These are phyloP conservation scores for Hanseniaspora opuntiae DNA, from an alignment of 805 yeast genomes.

Conservation along the genomic window DNA sequence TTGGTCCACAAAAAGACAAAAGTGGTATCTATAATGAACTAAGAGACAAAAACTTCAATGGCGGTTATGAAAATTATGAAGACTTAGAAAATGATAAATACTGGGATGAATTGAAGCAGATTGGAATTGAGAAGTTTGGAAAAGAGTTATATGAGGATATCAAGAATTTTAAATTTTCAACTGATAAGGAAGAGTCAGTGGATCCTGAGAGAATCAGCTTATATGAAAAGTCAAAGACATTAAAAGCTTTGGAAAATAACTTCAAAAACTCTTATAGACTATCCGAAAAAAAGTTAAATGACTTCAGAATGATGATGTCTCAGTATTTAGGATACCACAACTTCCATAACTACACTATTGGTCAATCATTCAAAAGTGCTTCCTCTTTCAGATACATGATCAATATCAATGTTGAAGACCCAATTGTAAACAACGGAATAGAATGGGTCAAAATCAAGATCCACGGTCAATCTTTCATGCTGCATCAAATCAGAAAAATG, in stretches of 20 bases:
- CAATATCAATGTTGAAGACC: constrained; percentile 63
- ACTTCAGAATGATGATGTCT: constrained; percentile 55
- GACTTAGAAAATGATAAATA: constrained; percentile 61
- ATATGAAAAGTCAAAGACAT: constrained; percentile 32
- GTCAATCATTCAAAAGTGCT: constrained; percentile 71
- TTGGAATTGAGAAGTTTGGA: constrained; percentile 25
- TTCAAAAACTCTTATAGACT: constrained; percentile 60
- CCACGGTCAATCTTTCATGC: constrained; percentile 96
- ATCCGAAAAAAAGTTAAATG: constrained; percentile 43
- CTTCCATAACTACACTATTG: constrained; percentile 77
- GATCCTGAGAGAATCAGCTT: constrained; percentile 22
- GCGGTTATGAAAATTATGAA: constrained; percentile 8
- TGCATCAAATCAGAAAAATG: constrained; percentile 96
- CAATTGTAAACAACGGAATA: constrained; percentile 81
- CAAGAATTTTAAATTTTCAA: constrained; percentile 17
- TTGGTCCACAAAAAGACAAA: constrained; percentile 78
- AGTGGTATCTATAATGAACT: constrained; percentile 43
- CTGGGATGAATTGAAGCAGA: constrained; percentile 46
- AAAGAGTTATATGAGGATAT: constrained; percentile 21
- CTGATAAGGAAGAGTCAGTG: constrained; percentile 16
- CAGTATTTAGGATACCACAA: constrained; percentile 78
- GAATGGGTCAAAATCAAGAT: constrained; percentile 94
- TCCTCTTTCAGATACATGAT: constrained; percentile 78
- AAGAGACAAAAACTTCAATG: constrained; percentile 24
- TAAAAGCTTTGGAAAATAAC: constrained; percentile 50